Evolutionary conservation across 192 early-diverging fungal species (phyloP).

Genomic region (Helicostylum pulchrum): DNA sequence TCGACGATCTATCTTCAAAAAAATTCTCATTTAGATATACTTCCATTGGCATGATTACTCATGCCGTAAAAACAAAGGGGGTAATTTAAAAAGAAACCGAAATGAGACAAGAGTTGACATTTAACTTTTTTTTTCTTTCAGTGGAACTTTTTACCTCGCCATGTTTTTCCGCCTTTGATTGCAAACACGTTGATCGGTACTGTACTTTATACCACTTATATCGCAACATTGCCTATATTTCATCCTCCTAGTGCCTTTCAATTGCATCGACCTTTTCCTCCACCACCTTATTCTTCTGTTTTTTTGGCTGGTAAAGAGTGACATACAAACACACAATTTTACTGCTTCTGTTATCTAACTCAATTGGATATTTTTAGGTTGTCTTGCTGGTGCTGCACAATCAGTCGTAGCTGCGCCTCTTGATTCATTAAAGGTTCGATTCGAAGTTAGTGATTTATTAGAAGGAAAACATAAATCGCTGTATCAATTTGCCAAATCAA

Average conservation of each 20-base stretch:
- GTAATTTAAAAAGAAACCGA: slow-evolving; percentile 18
- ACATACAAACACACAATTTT: background rate
- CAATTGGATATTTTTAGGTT: slow-evolving; percentile 36
- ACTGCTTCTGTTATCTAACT: background rate
- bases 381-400: slow-evolving; percentile 70
- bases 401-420: slow-evolving; percentile 69
- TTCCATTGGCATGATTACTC: slow-evolving; percentile 67
- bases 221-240: slow-evolving; percentile 51
- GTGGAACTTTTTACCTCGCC: slow-evolving; percentile 64
- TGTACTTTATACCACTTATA: slow-evolving; percentile 75
- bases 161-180: slow-evolving; percentile 69
- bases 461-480: slow-evolving; percentile 68
- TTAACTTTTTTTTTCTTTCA: slow-evolving; percentile 3
- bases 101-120: background rate
- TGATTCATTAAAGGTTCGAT: slow-evolving; percentile 70
- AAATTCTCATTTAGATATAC: slow-evolving; percentile 59
- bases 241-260: slow-evolving; percentile 46
- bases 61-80: slow-evolving; percentile 66
- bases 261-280: slow-evolving; percentile 43
- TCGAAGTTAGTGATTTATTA: slow-evolving; percentile 70
- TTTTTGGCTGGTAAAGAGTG: slow-evolving; percentile 43
- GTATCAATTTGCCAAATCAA: slow-evolving; percentile 60
- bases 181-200: slow-evolving; percentile 75
- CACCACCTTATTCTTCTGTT: slow-evolving; percentile 49
- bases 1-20: slow-evolving; percentile 29